Evolutionary conservation across 768 basidiomycete species (phyloP), one percentile per base, ranked within the genome.

Genomic region (Guyanaporus albipodus): DNA sequence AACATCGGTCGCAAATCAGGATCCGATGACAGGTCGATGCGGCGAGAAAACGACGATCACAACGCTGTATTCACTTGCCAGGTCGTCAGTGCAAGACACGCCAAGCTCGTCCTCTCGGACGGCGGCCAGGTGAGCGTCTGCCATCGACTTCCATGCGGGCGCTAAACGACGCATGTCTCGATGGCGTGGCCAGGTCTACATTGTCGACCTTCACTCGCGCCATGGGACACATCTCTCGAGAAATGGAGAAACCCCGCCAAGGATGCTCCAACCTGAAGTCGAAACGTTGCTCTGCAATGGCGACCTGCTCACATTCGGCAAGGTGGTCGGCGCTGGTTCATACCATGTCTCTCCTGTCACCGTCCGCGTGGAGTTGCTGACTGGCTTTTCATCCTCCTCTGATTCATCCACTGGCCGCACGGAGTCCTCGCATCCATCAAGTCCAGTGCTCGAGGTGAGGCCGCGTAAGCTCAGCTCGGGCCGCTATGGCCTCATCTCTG

Each of bases 41-140:
- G 66, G 38, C 59, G 64, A 38, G 72, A 69, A 46, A 65, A 64
- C 40, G 71, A 73, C 21, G 62, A 62, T 39, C 72, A 74, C 44
- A 73, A 73, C 46, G 84, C 80, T 14, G 75, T 80, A 64, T 89
- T 89, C 54, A 68, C 79, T 39, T 89, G 87, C 59, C 82, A 85
- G 24, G 87, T 90, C 37, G 83, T 91, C 53, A 87, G 85, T 62
- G 77, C 87, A 21, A 78, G 70, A 58, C 87, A 91, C 69, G 87
- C 87, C 46, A 86, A 81, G 73, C 80, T 91, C 49, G 73, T 76
- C 18, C 83, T 89, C 63, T 73, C 82, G 5, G 82, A 86, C 56
- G 76, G 73, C 52, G 85, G 86, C 37, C 75, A 78, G 70, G 87
- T 88, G 75, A 48, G 38, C 39, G 2, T 42, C 33, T 39, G 46